Evolutionary conservation across 306 rosid species (phyloP).

Genomic region (barrel medic (Medicago truncatula)): MtrunA17r5.0-ANR NC_053042.1:42518501-42519000

Average conservation of each 20-base stretch:
- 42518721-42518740: conserved; percentile 53
- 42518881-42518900: neutral
- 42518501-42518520: neutral
- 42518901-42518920: neutral
- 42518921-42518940: neutral
- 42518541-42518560: conserved; percentile 36
- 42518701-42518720: conserved; percentile 26
- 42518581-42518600: neutral
- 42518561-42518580: conserved; percentile 34
- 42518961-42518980: conserved; percentile 21
- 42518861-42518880: conserved; percentile 19
- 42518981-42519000: conserved; percentile 31
- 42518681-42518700: neutral
- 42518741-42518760: conserved; percentile 44
- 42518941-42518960: conserved; percentile 41
- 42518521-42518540: conserved; percentile 42
- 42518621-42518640: conserved; percentile 18
- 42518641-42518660: conserved; percentile 44
- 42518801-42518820: conserved; percentile 37
- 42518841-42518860: conserved; percentile 28
- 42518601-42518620: conserved; percentile 7
- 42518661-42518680: conserved; percentile 21
- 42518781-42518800: neutral
- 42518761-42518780: neutral
- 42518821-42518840: conserved; percentile 35